Evolutionary conservation across 2,329 filamentous ascomycete species (phyloP).

Genomic region (Aureobasidium sp.): DNA sequence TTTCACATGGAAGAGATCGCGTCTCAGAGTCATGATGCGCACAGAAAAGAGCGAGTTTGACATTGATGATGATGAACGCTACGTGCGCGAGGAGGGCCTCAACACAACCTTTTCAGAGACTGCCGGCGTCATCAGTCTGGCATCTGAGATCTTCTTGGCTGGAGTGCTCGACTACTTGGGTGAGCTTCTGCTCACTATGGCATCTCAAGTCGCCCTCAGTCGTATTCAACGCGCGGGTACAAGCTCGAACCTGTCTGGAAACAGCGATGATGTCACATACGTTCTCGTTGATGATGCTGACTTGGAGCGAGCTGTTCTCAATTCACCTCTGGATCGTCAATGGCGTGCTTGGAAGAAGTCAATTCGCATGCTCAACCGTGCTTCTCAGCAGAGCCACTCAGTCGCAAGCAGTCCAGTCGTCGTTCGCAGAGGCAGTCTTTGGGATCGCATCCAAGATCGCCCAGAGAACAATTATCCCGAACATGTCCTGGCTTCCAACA

Average conservation of each 20-base stretch:
- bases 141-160: conserved; percentile 91
- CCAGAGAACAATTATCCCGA: conserved; percentile 35
- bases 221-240: conserved; percentile 41
- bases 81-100: conserved; percentile 73
- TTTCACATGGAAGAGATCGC: conserved; percentile 85
- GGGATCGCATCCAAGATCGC: conserved; percentile 20
- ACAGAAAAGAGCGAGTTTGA: conserved; percentile 94
- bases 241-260: neutral
- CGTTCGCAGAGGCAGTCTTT: conserved; percentile 5
- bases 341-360: conserved; percentile 96
- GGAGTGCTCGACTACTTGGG: conserved; percentile 91
- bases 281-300: conserved; percentile 84
- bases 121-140: conserved; percentile 63
- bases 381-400: conserved; percentile 1
- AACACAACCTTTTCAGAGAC: conserved; percentile 48
- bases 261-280: conserved; percentile 24
- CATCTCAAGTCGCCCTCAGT: conserved; percentile 74
- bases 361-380: conserved; percentile 41
- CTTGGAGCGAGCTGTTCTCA: conserved; percentile 87
- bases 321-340: conserved; percentile 76
- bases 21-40: conserved; percentile 95
- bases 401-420: conserved; percentile 3
- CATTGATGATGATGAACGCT: conserved; percentile 91
- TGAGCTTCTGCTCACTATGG: conserved; percentile 81
- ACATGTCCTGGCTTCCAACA: conserved; percentile 45